phyloP scores from a whole-genome alignment of 225 moss, liverwort and hornwort genomes.

The Sphagnum tenellum region DNA sequence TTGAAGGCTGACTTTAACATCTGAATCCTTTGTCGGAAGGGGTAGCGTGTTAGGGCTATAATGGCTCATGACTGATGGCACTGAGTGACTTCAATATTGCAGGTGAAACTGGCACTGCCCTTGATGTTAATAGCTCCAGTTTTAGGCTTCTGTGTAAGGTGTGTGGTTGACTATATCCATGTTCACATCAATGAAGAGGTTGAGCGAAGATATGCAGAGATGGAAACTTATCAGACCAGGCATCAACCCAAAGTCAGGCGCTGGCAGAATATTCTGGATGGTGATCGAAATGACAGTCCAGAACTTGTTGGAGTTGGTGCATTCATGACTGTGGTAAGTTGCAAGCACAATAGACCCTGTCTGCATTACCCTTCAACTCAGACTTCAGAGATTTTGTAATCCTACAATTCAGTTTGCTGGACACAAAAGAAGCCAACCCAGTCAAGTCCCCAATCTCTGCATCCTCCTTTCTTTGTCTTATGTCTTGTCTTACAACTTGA shows the following conservation, averaged over 20 bases:
- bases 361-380: no score
- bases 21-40: no score
- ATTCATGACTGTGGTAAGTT: slow-evolving; percentile 3
- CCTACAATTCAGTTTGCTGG: no score
- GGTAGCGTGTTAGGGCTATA: no score
- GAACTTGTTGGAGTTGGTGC: slow-evolving; percentile 30
- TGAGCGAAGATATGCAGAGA: slow-evolving; percentile 39
- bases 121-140: slow-evolving; percentile 78
- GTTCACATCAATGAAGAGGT: slow-evolving; percentile 50
- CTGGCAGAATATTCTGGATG: slow-evolving; percentile 84
- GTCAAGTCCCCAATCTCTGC: slow-evolving; percentile 1
- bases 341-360: no score
- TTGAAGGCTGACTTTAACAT: no score
- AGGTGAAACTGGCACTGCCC: slow-evolving; percentile 72
- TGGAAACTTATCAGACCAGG: slow-evolving; percentile 44
- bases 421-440: no score
- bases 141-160: slow-evolving; percentile 85
- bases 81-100: slow-evolving; percentile 6
- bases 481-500: no score
- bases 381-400: no score
- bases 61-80: neutral
- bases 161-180: slow-evolving; percentile 69
- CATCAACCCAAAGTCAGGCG: slow-evolving; percentile 70
- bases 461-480: neutral
- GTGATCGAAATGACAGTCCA: slow-evolving; percentile 56